Evolutionary conservation across 129 eudicot genomes (phyloP).

Genomic region (Smallanthus sonchifolius): DNA sequence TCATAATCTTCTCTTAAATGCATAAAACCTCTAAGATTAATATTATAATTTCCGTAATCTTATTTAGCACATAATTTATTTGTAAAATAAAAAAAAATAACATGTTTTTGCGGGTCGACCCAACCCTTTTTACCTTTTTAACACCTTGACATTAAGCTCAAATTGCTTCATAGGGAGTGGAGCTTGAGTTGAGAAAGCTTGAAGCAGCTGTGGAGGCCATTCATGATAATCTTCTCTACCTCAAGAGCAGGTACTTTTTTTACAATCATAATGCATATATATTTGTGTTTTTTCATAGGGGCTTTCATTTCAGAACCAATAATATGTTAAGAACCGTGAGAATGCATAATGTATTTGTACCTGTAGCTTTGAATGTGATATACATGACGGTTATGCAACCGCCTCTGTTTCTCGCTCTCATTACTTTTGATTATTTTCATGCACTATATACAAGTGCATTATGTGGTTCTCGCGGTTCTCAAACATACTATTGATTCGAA

Average conservation of each 20-base stretch:
- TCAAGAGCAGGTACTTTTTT: constrained; percentile 54
- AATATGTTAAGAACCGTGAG: no score
- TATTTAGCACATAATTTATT: not conserved
- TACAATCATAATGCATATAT: not conserved
- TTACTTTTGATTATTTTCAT: no score
- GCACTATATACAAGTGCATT: no score
- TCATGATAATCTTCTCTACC: constrained; percentile 70
- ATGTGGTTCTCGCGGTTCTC: no score
- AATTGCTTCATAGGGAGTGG: constrained; percentile 57
- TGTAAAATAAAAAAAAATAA: not conserved
- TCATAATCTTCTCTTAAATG: not conserved
- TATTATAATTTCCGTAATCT: not conserved
- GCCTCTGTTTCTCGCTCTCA: no score
- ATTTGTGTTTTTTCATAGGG: not conserved
- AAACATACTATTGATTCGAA: no score
- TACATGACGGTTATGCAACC: no score
- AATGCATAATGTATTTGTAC: no score
- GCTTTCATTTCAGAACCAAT: no score
- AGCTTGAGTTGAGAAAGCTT: constrained; percentile 85
- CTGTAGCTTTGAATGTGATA: no score
- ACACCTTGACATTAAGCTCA: constrained; percentile 4
- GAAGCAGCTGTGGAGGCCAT: constrained; percentile 91
- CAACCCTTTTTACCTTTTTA: not conserved
- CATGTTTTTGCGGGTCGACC: no score
- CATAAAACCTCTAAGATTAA: not conserved